A percentile compares a stretch with the other conserved stretches of the same genome.
Evolutionary conservation across 805 yeast genomes (phyloP).

Genomic region (Zygosaccharomyces siamensis): DNA sequence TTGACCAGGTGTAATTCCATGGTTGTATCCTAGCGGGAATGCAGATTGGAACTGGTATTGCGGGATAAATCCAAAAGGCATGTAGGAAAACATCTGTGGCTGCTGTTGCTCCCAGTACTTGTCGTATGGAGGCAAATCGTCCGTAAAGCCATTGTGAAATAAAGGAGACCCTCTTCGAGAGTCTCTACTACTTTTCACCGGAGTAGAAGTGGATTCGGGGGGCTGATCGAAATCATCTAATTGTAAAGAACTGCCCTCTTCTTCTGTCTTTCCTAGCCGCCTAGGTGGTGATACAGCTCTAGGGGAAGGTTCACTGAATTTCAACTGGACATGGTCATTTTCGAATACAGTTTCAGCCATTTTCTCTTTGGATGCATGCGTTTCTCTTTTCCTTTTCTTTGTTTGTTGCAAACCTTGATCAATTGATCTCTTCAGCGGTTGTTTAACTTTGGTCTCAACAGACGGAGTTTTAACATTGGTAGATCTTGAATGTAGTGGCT

Average conservation of each 20-base stretch:
- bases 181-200: slow-evolving; percentile 6
- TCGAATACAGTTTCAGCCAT: slow-evolving; percentile 10
- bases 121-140: slow-evolving; percentile 8
- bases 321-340: slow-evolving; percentile 12
- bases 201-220: slow-evolving; percentile 33
- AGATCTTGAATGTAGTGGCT: slow-evolving; percentile 17
- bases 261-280: slow-evolving; percentile 14
- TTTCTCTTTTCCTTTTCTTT: slow-evolving; percentile 7
- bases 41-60: background rate
- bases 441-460: slow-evolving; percentile 1
- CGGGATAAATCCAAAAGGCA: background rate
- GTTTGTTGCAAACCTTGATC: background rate
- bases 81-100: background rate
- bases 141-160: background rate
- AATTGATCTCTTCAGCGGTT: background rate
- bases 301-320: slow-evolving; percentile 1
- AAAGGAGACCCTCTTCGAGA: background rate
- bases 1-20: slow-evolving; percentile 1
- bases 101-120: slow-evolving; percentile 1
- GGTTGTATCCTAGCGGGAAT: background rate
- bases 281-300: slow-evolving; percentile 3
- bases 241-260: slow-evolving; percentile 20
- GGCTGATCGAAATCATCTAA: slow-evolving; percentile 30
- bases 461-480: slow-evolving; percentile 13
- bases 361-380: background rate